Evolutionary conservation across 306 rosid species (phyloP).

Genomic region (Gastrolobium bilobum): DNA sequence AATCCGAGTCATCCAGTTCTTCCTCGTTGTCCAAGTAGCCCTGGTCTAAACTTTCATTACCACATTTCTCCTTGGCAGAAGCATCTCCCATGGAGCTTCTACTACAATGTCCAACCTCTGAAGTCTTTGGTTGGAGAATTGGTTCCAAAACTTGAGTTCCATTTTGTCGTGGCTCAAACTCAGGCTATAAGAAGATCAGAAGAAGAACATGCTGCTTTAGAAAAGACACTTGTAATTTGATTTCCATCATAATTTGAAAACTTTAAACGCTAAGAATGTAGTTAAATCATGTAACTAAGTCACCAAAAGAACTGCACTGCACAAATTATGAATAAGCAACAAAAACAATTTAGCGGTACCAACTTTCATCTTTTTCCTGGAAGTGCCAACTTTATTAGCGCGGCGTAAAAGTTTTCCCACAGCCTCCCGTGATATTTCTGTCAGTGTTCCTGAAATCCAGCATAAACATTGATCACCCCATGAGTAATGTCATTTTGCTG

Average conservation of each 20-base stretch:
- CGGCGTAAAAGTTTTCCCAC: slow-evolving; percentile 52
- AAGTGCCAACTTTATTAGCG: slow-evolving; percentile 51
- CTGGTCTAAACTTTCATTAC: slow-evolving; percentile 48
- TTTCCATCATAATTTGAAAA: slow-evolving; percentile 6
- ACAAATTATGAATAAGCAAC: slow-evolving; percentile 23
- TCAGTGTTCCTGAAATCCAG: slow-evolving; percentile 51
- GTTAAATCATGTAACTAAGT: slow-evolving; percentile 29
- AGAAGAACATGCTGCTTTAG: slow-evolving; percentile 3
- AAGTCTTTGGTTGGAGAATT: slow-evolving; percentile 44
- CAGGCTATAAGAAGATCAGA: slow-evolving; percentile 59
- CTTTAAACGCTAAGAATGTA: slow-evolving; percentile 3
- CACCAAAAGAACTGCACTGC: slow-evolving; percentile 29
- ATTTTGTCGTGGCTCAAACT: slow-evolving; percentile 50
- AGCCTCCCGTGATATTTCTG: slow-evolving; percentile 49
- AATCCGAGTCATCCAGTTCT: slow-evolving; percentile 77
- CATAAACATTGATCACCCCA: slow-evolving; percentile 24
- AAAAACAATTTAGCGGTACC: slow-evolving; percentile 34
- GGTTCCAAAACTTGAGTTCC: slow-evolving; percentile 52
- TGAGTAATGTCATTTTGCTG: slow-evolving; percentile 19
- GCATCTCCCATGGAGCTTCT: slow-evolving; percentile 51
- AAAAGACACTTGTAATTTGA: slow-evolving; percentile 9
- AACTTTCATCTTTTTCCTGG: slow-evolving; percentile 49
- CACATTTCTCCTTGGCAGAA: slow-evolving; percentile 52
- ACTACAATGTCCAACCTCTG: slow-evolving; percentile 57
- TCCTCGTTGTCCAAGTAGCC: slow-evolving; percentile 53